Conservation (phyloP, 768 basidiomycete genomes). For the Suillus subaureus region DNA sequence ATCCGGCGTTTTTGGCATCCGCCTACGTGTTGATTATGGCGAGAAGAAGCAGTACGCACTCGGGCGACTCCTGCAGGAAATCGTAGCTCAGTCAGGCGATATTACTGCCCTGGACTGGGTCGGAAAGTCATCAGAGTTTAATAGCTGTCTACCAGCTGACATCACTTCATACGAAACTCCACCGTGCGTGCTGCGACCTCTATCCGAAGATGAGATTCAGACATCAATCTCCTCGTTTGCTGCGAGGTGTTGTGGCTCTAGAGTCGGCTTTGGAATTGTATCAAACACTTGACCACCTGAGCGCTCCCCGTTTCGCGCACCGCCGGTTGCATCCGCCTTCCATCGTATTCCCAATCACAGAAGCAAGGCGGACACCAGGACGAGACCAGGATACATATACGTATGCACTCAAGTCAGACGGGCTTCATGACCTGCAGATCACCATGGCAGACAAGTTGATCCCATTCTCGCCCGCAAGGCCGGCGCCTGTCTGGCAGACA, state of each 20-base stretch:
- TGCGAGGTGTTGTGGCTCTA: neutral
- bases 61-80: neutral
- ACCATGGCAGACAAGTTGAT: neutral
- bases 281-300: neutral
- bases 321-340: neutral
- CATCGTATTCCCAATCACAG: neutral
- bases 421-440: neutral
- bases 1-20: neutral
- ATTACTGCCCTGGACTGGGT: neutral
- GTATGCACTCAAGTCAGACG: neutral
- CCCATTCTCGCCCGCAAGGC: neutral
- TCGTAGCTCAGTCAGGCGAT: neutral
- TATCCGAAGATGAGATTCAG: neutral
- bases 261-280: neutral
- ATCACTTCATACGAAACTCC: neutral
- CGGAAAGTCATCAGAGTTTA: neutral
- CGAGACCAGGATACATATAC: neutral
- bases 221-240: neutral
- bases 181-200: neutral
- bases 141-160: neutral
- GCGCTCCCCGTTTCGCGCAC: neutral
- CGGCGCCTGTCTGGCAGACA: neutral
- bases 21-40: neutral
- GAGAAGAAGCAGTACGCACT: neutral
- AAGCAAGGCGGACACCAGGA: neutral